phyloP scores from a whole-genome alignment of 1,284 basidiomycete genomes.

The Ustilago cynodontis region DNA sequence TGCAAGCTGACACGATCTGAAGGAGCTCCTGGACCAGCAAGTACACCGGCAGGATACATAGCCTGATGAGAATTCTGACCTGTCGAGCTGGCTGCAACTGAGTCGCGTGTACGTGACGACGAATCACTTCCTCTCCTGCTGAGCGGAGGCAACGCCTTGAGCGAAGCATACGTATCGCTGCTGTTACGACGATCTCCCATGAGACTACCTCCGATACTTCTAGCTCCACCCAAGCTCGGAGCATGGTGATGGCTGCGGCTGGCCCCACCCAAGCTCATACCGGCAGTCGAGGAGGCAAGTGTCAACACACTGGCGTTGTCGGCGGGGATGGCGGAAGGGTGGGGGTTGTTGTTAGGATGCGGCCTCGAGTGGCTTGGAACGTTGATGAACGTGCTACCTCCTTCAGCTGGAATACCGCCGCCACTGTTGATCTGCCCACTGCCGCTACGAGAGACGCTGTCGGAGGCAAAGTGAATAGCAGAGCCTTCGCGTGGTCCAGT shows the following conservation, averaged over 20 bases:
- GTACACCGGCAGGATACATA: slow-evolving; percentile 33
- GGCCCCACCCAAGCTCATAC: slow-evolving; percentile 53
- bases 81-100: slow-evolving; percentile 55
- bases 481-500: slow-evolving; percentile 39
- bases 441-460: slow-evolving; percentile 26
- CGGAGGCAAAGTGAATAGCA: slow-evolving; percentile 30
- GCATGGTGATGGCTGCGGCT: slow-evolving; percentile 53
- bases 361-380: slow-evolving; percentile 85
- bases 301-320: slow-evolving; percentile 94
- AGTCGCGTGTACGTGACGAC: slow-evolving; percentile 53
- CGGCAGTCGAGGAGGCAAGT: slow-evolving; percentile 84
- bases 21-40: slow-evolving; percentile 32
- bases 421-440: slow-evolving; percentile 26
- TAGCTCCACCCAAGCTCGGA: slow-evolving; percentile 55
- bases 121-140: slow-evolving; percentile 65
- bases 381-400: slow-evolving; percentile 39
- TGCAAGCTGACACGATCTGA: slow-evolving; percentile 53
- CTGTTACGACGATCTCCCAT: slow-evolving; percentile 62
- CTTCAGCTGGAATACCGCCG: slow-evolving; percentile 17
- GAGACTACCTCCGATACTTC: slow-evolving; percentile 59
- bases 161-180: slow-evolving; percentile 61
- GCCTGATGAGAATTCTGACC: slow-evolving; percentile 57
- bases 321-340: slow-evolving; percentile 85
- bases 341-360: slow-evolving; percentile 93
- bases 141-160: slow-evolving; percentile 64